These are phyloP conservation scores for Favolaschia claudopus DNA, from an alignment of 768 basidiomycete genomes.

Conservation along the genomic window DNA sequence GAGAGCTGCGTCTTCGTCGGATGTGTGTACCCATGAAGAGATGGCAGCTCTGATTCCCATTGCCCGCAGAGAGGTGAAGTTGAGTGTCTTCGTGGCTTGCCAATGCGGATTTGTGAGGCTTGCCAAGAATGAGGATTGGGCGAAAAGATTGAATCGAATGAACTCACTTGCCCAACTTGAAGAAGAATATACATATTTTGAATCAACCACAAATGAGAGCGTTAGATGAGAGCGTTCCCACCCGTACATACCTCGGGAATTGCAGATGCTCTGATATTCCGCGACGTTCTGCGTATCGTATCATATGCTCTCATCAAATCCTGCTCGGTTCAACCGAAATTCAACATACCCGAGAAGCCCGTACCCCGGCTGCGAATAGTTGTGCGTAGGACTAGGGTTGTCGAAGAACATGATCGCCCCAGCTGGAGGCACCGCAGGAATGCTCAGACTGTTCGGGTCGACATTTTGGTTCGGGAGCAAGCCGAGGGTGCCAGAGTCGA, in stretches of 20 bases:
- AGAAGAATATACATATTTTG: too few species aligned
- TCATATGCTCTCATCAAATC: neutral
- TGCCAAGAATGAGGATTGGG: too few species aligned
- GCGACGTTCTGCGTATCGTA: slow-evolving; percentile 29
- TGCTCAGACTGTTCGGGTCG: slow-evolving; percentile 31
- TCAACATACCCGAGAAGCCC: slow-evolving; percentile 33
- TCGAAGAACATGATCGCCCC: slow-evolving; percentile 39
- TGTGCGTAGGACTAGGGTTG: slow-evolving; percentile 40
- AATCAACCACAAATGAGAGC: too few species aligned
- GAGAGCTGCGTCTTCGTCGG: slow-evolving; percentile 38
- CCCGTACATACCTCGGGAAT: slow-evolving; percentile 39
- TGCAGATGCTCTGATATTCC: slow-evolving; percentile 25
- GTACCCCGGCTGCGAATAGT: slow-evolving; percentile 39
- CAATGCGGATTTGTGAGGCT: slow-evolving; percentile 42
- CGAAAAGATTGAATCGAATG: too few species aligned
- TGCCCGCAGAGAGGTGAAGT: slow-evolving; percentile 30
- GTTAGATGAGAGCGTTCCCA: too few species aligned
- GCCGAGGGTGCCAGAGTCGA: slow-evolving; percentile 36
- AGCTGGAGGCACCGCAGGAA: slow-evolving; percentile 26
- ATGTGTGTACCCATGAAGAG: slow-evolving; percentile 38
- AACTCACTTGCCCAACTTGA: too few species aligned
- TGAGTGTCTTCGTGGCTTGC: slow-evolving; percentile 38
- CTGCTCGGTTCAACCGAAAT: neutral
- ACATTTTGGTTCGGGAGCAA: slow-evolving; percentile 26
- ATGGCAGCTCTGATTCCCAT: slow-evolving; percentile 35